Conservation (phyloP, 2,329 filamentous ascomycete species). For the Cucurbitaria berberidis region DNA sequence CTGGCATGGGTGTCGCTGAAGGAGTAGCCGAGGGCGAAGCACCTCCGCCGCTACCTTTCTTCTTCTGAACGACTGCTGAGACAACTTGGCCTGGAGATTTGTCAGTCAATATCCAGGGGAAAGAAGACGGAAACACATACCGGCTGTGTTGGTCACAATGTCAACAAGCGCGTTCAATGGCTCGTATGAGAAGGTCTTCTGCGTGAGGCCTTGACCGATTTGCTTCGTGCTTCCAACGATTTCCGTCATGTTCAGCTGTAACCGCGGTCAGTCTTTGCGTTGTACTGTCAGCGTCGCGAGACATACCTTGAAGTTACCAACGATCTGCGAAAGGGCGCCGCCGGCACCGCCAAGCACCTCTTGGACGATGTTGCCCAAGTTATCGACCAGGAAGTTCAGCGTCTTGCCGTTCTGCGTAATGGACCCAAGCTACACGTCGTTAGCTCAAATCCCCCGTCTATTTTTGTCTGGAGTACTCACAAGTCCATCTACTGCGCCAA, state of each 20-base stretch:
- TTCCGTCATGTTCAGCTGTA: slow-evolving; percentile 62
- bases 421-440: slow-evolving; percentile 54
- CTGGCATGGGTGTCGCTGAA: slow-evolving; percentile 38
- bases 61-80: slow-evolving; percentile 54
- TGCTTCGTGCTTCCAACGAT: slow-evolving; percentile 47
- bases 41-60: slow-evolving; percentile 25
- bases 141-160: slow-evolving; percentile 61
- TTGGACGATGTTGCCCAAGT: slow-evolving; percentile 68
- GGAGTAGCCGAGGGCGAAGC: slow-evolving; percentile 22
- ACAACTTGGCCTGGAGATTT: slow-evolving; percentile 58
- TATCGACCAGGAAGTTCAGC: slow-evolving; percentile 65
- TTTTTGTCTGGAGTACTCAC: slow-evolving; percentile 11
- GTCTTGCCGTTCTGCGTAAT: slow-evolving; percentile 63
- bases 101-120: background rate
- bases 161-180: slow-evolving; percentile 60
- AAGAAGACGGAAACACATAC: slow-evolving; percentile 1
- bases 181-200: slow-evolving; percentile 61
- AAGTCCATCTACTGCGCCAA: slow-evolving; percentile 64
- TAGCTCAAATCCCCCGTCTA: background rate
- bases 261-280: background rate
- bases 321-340: slow-evolving; percentile 57
- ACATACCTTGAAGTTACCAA: slow-evolving; percentile 60
- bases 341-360: slow-evolving; percentile 59
- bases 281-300: background rate
- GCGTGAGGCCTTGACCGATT: slow-evolving; percentile 49